Percentiles rank a stretch among this genome's conserved stretches.
phyloP scores from a whole-genome alignment of 2,329 filamentous ascomycete species.

The Cladosporium sp. region DNA sequence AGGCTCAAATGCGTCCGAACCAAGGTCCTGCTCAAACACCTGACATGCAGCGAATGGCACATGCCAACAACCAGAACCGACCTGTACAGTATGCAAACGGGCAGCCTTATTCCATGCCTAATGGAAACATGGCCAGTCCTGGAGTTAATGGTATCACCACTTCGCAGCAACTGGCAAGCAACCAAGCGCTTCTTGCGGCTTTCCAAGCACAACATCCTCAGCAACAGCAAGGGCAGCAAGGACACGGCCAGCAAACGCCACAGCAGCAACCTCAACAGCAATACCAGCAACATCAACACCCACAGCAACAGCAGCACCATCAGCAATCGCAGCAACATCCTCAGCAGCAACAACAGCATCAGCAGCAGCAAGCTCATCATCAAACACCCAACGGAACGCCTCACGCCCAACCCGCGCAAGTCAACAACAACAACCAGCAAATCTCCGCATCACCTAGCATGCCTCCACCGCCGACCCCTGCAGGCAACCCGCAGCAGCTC shows the following conservation, averaged over 20 bases:
- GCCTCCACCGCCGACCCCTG: slow-evolving; percentile 34
- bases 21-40: slow-evolving; percentile 19
- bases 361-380: slow-evolving; percentile 16
- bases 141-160: slow-evolving; percentile 27
- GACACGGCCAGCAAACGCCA: slow-evolving; percentile 9
- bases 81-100: slow-evolving; percentile 24
- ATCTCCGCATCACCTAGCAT: slow-evolving; percentile 33
- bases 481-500: slow-evolving; percentile 44
- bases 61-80: slow-evolving; percentile 23
- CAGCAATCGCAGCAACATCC: slow-evolving; percentile 15
- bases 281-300: slow-evolving; percentile 13
- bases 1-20: slow-evolving; percentile 48
- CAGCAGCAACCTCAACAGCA: slow-evolving; percentile 24
- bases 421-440: slow-evolving; percentile 23
- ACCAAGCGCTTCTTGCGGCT: slow-evolving; percentile 29
- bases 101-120: slow-evolving; percentile 26
- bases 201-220: slow-evolving; percentile 23
- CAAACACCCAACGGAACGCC: slow-evolving; percentile 11
- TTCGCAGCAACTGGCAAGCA: slow-evolving; percentile 30
- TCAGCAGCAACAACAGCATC: slow-evolving; percentile 14
- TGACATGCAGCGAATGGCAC: slow-evolving; percentile 25
- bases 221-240: slow-evolving; percentile 15
- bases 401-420: slow-evolving; percentile 19
- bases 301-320: slow-evolving; percentile 13
- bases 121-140: slow-evolving; percentile 27